A percentile compares a stretch with the other conserved stretches of the same genome.
Conservation (phyloP, 176 grass and related monocot genomes). For the Alloteropsis semialata region DNA sequence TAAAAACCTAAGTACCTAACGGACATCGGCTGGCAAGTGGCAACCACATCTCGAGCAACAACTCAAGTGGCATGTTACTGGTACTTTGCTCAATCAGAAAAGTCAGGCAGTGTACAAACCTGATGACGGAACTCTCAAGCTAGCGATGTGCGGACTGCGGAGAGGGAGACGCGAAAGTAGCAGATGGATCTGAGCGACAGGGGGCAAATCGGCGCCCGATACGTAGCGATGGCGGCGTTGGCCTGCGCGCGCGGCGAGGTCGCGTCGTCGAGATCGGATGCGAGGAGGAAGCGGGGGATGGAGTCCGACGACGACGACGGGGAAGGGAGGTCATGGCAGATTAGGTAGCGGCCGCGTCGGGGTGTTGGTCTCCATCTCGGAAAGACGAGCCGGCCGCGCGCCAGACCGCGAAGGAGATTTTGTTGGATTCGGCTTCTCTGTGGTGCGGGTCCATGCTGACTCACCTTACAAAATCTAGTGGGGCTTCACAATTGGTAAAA, state of each 20-base stretch:
- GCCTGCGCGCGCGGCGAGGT: background rate
- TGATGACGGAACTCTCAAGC: background rate
- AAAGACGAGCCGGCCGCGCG: background rate
- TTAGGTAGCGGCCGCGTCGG: background rate
- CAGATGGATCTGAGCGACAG: slow-evolving; percentile 4
- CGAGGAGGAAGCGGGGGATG: background rate
- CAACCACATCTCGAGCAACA: background rate
- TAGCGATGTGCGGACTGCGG: background rate
- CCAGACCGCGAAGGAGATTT: background rate
- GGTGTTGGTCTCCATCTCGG: background rate
- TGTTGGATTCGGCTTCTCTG: background rate
- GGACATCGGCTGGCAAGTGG: background rate
- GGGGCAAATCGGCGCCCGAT: background rate
- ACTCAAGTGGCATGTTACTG: background rate
- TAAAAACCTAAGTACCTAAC: background rate
- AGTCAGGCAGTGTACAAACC: background rate
- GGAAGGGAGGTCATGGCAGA: background rate
- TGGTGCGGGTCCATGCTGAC: background rate
- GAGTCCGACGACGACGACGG: background rate
- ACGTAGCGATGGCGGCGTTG: background rate
- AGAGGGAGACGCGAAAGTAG: background rate
- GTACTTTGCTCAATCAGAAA: background rate
- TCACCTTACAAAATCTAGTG: background rate
- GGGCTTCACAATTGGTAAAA: no score
- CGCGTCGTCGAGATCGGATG: background rate